Evolutionary conservation across 2,329 filamentous ascomycete species (phyloP), one percentile per base, ranked within the genome.

Genomic region (Ascocoryne sarcoides): DNA sequence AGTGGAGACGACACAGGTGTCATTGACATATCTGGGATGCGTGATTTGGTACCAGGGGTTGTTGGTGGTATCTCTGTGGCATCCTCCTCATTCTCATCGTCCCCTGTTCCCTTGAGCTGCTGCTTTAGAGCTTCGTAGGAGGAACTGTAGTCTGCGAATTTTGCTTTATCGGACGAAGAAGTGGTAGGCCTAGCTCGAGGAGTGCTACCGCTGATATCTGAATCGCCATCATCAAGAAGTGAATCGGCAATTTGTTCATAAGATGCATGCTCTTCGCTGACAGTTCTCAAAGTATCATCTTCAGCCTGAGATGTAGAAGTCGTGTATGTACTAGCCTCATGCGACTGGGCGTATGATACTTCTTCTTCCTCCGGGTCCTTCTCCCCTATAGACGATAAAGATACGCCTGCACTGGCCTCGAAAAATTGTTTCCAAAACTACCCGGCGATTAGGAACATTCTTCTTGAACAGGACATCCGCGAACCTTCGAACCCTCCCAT

Each of bases 381-480:
- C 58, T 94, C 89, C 59, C 95, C 90, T 62, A 98, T 95, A 19
- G 89, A 88, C 0, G 88, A 95, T 9, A 98, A 75, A 9, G 90
- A 95, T 18, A 98, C 90, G 57, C 98, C 96, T 60, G 92, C 92
- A 35, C 89, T 95, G 26, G 92, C 88, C 66, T 98, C 92, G 64
- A 98, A 98, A 69, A 98, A 98, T 68, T 96, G 89, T 65, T 98
- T 98, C 92, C 92, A 98, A 65, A 98, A 98, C 84, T 93, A 57
- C 47, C 47, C 46, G 45, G 37, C 47, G 32, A 40, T 58, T 37
- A 39, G 31, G 12, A 48, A 18, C 15, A 30, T 15, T n/a, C 12
- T 10, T 26, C 8, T 9, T 26, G 23, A 10, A 16, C 10, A 29
- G 23, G 8, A 33, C 14, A 19, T 32, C 35, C 32, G 41, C 57